A percentile compares a stretch with the other conserved stretches of the same genome.
Evolutionary conservation across 805 yeast genomes (phyloP).

Genomic region (Tetrapisispora namnaoensis): DNA sequence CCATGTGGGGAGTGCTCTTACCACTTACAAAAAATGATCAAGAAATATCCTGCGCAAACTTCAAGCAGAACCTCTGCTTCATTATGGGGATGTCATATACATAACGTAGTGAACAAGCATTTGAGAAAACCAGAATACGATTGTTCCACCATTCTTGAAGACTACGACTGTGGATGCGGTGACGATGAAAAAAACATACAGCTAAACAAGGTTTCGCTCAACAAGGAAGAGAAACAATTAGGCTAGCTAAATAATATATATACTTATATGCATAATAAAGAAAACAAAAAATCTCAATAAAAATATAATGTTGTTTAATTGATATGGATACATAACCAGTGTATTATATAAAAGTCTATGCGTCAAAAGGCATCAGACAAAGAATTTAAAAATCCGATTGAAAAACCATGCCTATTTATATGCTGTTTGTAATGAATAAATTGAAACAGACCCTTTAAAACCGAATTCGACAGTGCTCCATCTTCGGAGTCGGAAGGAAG

Average conservation of each 20-base stretch:
- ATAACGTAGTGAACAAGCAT: conserved; percentile 73
- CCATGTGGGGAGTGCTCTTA: conserved; percentile 97
- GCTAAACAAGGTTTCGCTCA: conserved; percentile 10
- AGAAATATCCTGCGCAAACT: conserved; percentile 76
- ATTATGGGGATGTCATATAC: conserved; percentile 92
- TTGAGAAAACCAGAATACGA: conserved; percentile 67
- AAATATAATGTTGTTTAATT: no score
- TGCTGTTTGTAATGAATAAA: no score
- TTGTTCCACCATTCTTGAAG: conserved; percentile 75
- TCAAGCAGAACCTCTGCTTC: conserved; percentile 72
- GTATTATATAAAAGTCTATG: no score
- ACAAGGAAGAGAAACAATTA: conserved; percentile 12
- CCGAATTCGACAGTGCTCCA: no score
- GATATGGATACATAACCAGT: no score
- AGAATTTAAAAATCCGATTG: no score
- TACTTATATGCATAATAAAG: not conserved
- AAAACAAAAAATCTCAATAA: no score
- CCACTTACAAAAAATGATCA: conserved; percentile 66
- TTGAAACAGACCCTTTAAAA: no score
- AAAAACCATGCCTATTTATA: no score
- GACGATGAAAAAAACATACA: conserved; percentile 41
- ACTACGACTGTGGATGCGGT: conserved; percentile 95
- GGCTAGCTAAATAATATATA: conserved; percentile 5
- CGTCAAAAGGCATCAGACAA: no score
- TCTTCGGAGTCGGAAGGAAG: not conserved